Evolutionary conservation across 108 stramenopile genomes (phyloP), one percentile per base, ranked within the genome.

Genomic region (Seminavis robusta): DNA sequence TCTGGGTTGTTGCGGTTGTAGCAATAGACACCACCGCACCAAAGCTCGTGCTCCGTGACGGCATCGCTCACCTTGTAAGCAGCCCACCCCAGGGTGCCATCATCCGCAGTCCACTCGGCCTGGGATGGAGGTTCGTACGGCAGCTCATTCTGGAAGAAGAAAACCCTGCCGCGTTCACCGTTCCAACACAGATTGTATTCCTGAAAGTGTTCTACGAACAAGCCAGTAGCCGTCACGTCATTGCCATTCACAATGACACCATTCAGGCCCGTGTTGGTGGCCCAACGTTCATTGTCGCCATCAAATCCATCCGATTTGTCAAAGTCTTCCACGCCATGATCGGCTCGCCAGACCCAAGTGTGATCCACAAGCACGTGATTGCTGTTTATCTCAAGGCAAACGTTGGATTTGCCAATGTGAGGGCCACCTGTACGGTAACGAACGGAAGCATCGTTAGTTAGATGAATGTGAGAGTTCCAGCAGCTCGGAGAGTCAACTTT

Each of bases 1-100:
- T 17, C 16, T 44, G 48, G 48, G 28, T 49, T 49, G 48, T 49
- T 49, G 6, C 48, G 48, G 21, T 49, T 49, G 48, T 49, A 49
- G 27, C 48, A 49, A 28, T 49, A 49, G 5, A 49, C 48, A 28
- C 48, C 48, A 27, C 48, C 48, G 6, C 48, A 21, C 7, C 13
- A 11, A 9, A 49, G 26, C 10, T 49, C 15, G 48, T 49, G 48
- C 24, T 28, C 8, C 27, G 24, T 15, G 5, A 49, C 48, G 6
- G 21, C 6, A 21, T 49, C 26, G n/a, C 48, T 26, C 7, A 49
- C 26, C 25, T 49, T 49, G 25, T 49, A 49, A 6, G 26, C 48
- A 6, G 13, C 48, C 8, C 21, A 49, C 6, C 48, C 48, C 26
- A 28, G 7, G 8, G 25, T 49, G 5, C 48, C 48, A 8, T 20